Conservation (phyloP, 352 stramenopile species). For the Peronosclerospora sorghi region DNA sequence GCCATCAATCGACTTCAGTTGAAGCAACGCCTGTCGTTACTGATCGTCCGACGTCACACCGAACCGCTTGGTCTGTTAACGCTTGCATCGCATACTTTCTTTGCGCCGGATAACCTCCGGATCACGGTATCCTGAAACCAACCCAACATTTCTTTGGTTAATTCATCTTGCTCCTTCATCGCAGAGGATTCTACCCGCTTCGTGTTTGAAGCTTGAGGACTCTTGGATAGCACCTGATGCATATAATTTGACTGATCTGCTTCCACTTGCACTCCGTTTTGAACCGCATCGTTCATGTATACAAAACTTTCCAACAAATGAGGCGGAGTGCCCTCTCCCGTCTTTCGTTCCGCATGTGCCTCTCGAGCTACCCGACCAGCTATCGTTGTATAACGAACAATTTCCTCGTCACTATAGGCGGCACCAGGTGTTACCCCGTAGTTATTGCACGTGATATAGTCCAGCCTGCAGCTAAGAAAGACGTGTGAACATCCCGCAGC, state of each 20-base stretch:
- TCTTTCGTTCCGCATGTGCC: constrained; percentile 34
- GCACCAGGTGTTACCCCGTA: no score
- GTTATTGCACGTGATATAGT: no score
- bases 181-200: constrained; percentile 6
- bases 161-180: constrained; percentile 16
- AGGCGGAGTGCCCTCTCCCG: constrained; percentile 36
- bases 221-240: constrained; percentile 18
- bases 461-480: no score
- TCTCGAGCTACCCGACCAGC: constrained; percentile 24
- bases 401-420: no score
- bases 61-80: constrained; percentile 23
- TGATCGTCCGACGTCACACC: constrained; percentile 34
- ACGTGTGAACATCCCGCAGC: no score
- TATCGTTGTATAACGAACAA: no score
- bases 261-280: neutral
- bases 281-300: neutral
- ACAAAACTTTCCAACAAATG: constrained; percentile 16
- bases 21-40: constrained; percentile 18
- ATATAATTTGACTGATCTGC: constrained; percentile 9
- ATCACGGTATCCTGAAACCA: constrained; percentile 45
- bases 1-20: constrained; percentile 18
- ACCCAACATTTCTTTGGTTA: constrained; percentile 34
- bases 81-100: constrained; percentile 36
- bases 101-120: constrained; percentile 48
- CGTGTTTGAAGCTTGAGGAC: constrained; percentile 11